Evolutionary conservation across 2,329 filamentous ascomycete species (phyloP).

Genomic region (Sporothrix dimorphospora): DNA sequence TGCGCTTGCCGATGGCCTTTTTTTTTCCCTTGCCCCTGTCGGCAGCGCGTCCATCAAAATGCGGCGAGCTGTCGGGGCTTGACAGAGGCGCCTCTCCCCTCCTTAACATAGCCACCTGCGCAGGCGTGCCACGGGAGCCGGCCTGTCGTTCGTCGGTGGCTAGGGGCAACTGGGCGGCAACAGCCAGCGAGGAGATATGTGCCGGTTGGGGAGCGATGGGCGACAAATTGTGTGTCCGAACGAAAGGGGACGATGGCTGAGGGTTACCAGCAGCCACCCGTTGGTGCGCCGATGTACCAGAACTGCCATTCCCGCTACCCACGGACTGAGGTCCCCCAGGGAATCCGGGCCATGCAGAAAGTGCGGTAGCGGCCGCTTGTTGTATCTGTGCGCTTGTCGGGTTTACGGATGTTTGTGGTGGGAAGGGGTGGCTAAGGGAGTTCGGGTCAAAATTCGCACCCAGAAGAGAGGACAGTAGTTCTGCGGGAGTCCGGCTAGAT

Average conservation of each 20-base stretch:
- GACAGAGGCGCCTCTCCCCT: slow-evolving; percentile 53
- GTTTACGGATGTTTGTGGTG: background rate
- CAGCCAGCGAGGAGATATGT: slow-evolving; percentile 64
- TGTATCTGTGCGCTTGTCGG: background rate
- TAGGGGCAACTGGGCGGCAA: slow-evolving; percentile 40
- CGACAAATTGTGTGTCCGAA: slow-evolving; percentile 73
- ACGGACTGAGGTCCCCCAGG: background rate
- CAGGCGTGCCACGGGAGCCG: slow-evolving; percentile 48
- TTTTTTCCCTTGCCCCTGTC: slow-evolving; percentile 48
- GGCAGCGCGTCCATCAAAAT: slow-evolving; percentile 39
- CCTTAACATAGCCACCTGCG: slow-evolving; percentile 62
- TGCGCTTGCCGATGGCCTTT: slow-evolving; percentile 58
- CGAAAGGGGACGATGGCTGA: slow-evolving; percentile 51
- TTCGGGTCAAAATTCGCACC: background rate
- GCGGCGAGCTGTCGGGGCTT: slow-evolving; percentile 64
- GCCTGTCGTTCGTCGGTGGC: slow-evolving; percentile 26
- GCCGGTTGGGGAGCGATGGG: slow-evolving; percentile 76
- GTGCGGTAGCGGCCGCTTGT: background rate
- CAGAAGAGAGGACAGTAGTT: background rate
- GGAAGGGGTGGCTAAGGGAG: background rate
- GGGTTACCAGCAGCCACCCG: slow-evolving; percentile 41
- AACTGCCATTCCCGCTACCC: background rate
- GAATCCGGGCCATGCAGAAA: background rate
- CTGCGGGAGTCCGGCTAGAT: slow-evolving; percentile 1
- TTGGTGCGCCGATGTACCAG: background rate